Evolutionary conservation across 306 rosid genomes (phyloP).

Genomic region (Potentilla sterilis): DNA sequence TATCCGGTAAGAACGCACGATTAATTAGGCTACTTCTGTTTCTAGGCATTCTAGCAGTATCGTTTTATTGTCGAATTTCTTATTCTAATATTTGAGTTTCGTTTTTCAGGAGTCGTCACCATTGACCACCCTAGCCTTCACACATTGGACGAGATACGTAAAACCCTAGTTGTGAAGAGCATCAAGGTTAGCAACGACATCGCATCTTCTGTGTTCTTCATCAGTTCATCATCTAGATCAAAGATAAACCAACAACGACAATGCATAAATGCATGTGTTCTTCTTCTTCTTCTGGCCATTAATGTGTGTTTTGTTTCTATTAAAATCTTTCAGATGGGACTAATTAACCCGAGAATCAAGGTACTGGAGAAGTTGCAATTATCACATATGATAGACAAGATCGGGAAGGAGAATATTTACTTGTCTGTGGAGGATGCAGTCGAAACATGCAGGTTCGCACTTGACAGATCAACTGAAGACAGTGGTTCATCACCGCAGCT

Average conservation of each 20-base stretch:
- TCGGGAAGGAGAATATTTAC: conserved; percentile 60
- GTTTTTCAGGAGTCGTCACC: conserved; percentile 60
- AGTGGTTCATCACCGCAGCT: not conserved
- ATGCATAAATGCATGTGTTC: too few relatives aligned
- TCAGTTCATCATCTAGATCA: not conserved
- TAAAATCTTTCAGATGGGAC: conserved; percentile 33
- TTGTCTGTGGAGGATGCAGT: conserved; percentile 70
- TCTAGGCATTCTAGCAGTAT: not conserved
- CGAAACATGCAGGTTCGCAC: conserved; percentile 39
- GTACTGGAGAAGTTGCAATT: conserved; percentile 76
- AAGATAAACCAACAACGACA: not conserved
- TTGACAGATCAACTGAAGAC: conserved; percentile 18
- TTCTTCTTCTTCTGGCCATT: not conserved
- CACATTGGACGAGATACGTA: conserved; percentile 52
- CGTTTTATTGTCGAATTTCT: not conserved
- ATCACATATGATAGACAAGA: conserved; percentile 48
- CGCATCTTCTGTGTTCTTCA: not conserved
- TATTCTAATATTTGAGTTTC: not conserved
- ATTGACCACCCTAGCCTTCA: conserved; percentile 72
- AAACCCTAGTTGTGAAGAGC: conserved; percentile 34
- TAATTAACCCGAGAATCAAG: conserved; percentile 71
- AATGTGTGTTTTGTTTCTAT: not conserved
- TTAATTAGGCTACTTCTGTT: not conserved
- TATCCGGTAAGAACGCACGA: conserved; percentile 46
- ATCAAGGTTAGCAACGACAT: conserved; percentile 42